Evolutionary conservation across 371 early-diverging fungal species (phyloP), one percentile per base, ranked within the genome.

Genomic region (Mucor sp.): DNA sequence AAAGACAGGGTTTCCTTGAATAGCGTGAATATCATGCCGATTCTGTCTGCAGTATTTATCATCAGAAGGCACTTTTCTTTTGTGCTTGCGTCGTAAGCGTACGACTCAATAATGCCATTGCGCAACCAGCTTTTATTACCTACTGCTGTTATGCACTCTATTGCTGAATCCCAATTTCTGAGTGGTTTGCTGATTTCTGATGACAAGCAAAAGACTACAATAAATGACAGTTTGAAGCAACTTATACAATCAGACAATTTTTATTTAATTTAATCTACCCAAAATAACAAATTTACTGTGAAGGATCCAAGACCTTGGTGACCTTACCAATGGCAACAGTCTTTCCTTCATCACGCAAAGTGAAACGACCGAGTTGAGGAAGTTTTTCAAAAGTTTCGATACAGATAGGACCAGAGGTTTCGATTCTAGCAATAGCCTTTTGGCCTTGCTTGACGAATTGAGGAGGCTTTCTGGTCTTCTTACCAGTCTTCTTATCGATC

Each of bases 321-420:
- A 97, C 83, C 79, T 95, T 94, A 71, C 99, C 97, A 67, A 98
- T 92, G 35, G 97, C 99, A 79, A 98, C 91, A 19, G 99, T 98
- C 83, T 91, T 93, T 44, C 92, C 93, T 88, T 97, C 97, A 75
- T 97, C 97, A 74, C 99, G 93, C 25, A 99, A 84, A 30, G 97
- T 97, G 85, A 99, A 98, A 57, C 99, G 89, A 55, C 99, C 98
- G 30, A 99, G 81, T 78, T 96, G 97, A 58, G 94, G 93, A 70
- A 91, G 90, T 39, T 95, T 93, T n/a, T 84, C 87, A 80, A 90
- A 97, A 19, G 90, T 82, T 74, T 99, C 99, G n/a, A 96, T 76
- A 76, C 97, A 96, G 25, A 95, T 75, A 14, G 92, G 85, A 35
- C 86, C 87, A 44, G 82, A 58, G 15, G 90, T 84, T 77, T 94